A percentile compares a stretch with the other conserved stretches of the same genome.
Conservation (phyloP, 345 rosid species). For the Noccaea bulbosa region DNA sequence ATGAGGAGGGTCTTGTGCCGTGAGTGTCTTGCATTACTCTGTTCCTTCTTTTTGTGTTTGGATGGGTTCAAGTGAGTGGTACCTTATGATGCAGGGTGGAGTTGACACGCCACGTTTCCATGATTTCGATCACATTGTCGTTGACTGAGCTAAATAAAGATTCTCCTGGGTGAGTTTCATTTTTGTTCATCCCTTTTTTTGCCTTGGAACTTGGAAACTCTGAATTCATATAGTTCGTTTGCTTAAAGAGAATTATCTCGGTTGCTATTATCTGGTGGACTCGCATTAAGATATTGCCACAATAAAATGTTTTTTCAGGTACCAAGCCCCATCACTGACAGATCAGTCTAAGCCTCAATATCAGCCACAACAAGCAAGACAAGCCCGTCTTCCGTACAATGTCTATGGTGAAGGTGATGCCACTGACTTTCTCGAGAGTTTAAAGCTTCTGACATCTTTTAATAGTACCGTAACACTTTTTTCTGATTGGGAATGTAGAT, state of each 20-base stretch:
- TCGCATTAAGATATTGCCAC: not conserved
- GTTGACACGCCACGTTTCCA: slow-evolving; percentile 89
- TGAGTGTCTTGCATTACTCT: slow-evolving; percentile 45
- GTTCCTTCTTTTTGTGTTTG: not conserved
- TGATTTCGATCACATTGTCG: slow-evolving; percentile 91
- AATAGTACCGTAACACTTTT: slow-evolving; percentile 13
- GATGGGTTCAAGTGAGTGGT: slow-evolving; percentile 21
- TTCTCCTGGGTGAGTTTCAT: slow-evolving; percentile 78
- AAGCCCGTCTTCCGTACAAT: slow-evolving; percentile 54
- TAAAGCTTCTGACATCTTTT: not conserved
- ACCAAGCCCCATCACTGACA: slow-evolving; percentile 70
- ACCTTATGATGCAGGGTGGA: slow-evolving; percentile 76
- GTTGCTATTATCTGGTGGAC: not conserved
- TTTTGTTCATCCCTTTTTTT: not conserved
- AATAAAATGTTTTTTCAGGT: slow-evolving; percentile 50
- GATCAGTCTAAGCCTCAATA: slow-evolving; percentile 66
- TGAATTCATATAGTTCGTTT: not conserved
- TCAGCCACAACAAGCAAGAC: slow-evolving; percentile 63
- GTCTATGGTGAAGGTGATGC: slow-evolving; percentile 66
- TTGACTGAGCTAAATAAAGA: slow-evolving; percentile 62
- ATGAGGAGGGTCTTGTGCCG: slow-evolving; percentile 95
- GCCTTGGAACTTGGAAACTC: not conserved
- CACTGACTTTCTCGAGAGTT: slow-evolving; percentile 7
- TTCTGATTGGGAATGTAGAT: slow-evolving; percentile 37
- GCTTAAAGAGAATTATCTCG: slow-evolving; percentile 1